Conservation (phyloP, 129 eudicot species). For the Tagetes patula region DNA sequence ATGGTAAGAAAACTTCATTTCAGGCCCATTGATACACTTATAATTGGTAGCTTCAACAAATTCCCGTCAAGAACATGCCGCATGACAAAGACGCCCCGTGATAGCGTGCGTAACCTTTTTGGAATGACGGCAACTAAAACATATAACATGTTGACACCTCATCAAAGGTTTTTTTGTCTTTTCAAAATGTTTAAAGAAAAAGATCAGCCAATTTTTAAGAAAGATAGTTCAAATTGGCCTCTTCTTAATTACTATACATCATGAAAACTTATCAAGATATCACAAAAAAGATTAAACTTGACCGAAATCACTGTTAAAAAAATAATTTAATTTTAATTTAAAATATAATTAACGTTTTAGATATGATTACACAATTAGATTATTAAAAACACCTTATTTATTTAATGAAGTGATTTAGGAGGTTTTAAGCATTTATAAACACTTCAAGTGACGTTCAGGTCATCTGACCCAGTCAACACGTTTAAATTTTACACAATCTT, state of each 20-base stretch:
- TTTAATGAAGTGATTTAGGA: too few relatives aligned
- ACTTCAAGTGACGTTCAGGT: neutral
- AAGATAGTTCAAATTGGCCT: neutral
- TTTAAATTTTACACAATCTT: neutral
- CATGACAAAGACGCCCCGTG: neutral
- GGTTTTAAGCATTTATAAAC: neutral
- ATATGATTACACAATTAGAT: too few relatives aligned
- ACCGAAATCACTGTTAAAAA: constrained; percentile 32
- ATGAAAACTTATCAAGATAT: constrained; percentile 23
- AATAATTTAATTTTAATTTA: too few relatives aligned
- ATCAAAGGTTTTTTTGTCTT: neutral
- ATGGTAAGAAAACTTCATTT: constrained; percentile 25
- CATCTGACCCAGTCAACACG: neutral
- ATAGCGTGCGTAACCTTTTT: neutral
- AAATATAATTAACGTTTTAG: too few relatives aligned
- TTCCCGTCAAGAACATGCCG: neutral
- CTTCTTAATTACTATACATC: constrained; percentile 5
- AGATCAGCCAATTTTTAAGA: neutral
- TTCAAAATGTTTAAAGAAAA: neutral
- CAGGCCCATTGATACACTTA: constrained; percentile 5
- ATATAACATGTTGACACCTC: neutral
- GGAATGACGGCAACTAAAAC: neutral
- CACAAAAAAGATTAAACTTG: constrained; percentile 22
- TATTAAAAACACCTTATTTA: neutral
- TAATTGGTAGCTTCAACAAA: neutral